A percentile compares a stretch with the other conserved stretches of the same genome.
Evolutionary conservation across 2,329 filamentous ascomycete genomes (phyloP).

Genomic region (Allantophomopsis cytisporea): DNA sequence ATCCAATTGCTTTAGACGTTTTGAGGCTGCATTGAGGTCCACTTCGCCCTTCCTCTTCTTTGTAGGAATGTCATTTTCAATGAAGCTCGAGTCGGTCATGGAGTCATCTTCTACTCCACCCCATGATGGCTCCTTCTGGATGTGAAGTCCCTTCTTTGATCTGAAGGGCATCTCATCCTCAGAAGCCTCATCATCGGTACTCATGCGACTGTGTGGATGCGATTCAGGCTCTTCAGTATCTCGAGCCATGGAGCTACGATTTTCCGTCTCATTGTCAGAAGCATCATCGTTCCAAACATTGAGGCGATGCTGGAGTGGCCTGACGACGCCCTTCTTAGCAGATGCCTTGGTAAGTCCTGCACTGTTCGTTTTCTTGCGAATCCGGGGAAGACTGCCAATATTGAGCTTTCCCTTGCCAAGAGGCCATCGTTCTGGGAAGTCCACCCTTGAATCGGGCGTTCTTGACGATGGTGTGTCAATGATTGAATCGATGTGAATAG

Average conservation of each 20-base stretch:
- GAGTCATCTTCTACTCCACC: conserved; percentile 45
- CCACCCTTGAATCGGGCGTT: conserved; percentile 50
- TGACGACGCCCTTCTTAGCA: conserved; percentile 47
- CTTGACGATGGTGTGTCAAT: conserved; percentile 38
- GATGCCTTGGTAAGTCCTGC: conserved; percentile 11
- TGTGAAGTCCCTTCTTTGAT: conserved; percentile 4
- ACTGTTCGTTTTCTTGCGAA: conserved; percentile 52
- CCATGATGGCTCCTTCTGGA: conserved; percentile 19
- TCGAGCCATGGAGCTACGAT: conserved; percentile 47
- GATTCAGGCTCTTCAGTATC: conserved; percentile 84
- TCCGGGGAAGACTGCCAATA: conserved; percentile 57
- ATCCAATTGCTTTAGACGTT: conserved; percentile 68
- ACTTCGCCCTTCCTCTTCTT: conserved; percentile 66
- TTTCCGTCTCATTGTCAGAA: conserved; percentile 70
- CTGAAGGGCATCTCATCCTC: conserved; percentile 15
- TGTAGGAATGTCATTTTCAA: conserved; percentile 40
- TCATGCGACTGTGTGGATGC: conserved; percentile 63
- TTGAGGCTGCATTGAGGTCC: conserved; percentile 56
- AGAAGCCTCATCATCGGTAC: conserved; percentile 38
- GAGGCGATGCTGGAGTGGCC: conserved; percentile 71
- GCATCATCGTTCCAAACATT: conserved; percentile 61
- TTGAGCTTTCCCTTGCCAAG: conserved; percentile 35
- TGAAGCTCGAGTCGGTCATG: conserved; percentile 61
- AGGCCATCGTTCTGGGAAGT: conserved; percentile 42
- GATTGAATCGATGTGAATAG: conserved; percentile 42